phyloP scores from a whole-genome alignment of 2,329 filamentous ascomycete species.

The Colletotrichum aenigma region DNA sequence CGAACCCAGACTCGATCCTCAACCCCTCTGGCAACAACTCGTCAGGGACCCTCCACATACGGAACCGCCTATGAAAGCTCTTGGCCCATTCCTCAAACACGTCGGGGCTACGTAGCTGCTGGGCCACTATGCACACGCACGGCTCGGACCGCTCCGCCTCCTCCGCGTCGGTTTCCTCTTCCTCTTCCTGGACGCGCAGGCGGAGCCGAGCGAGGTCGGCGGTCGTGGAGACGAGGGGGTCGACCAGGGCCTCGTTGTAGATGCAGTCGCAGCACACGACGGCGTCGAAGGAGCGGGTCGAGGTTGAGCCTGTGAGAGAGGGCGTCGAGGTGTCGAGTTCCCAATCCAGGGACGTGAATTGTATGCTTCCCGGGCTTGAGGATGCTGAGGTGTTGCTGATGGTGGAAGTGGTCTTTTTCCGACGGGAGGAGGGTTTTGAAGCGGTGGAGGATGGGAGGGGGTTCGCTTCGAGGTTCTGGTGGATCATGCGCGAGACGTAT shows the following conservation, averaged over 20 bases:
- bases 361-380: slow-evolving; percentile 37
- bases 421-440: neutral
- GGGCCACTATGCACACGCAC: slow-evolving; percentile 81
- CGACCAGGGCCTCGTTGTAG: slow-evolving; percentile 87
- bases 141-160: slow-evolving; percentile 36
- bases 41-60: slow-evolving; percentile 78
- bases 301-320: slow-evolving; percentile 39
- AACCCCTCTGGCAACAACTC: slow-evolving; percentile 63
- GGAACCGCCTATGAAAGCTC: slow-evolving; percentile 70
- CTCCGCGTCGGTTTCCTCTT: slow-evolving; percentile 9
- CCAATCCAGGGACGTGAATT: slow-evolving; percentile 79
- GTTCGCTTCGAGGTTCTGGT: slow-evolving; percentile 76
- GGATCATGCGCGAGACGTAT: slow-evolving; percentile 81
- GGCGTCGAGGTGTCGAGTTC: slow-evolving; percentile 65
- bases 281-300: slow-evolving; percentile 63
- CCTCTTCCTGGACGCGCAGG: slow-evolving; percentile 7
- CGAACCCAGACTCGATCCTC: slow-evolving; percentile 72
- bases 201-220: slow-evolving; percentile 73
- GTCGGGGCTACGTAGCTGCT: slow-evolving; percentile 84
- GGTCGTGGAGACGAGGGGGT: slow-evolving; percentile 83
- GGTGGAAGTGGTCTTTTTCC: slow-evolving; percentile 10
- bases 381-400: neutral
- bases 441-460: slow-evolving; percentile 17
- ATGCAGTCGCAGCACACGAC: slow-evolving; percentile 92
- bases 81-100: slow-evolving; percentile 85